A percentile compares a stretch with the other conserved stretches of the same genome.
Evolutionary conservation across 805 yeast species (phyloP).

Genomic region (Candida easanensis): DNA sequence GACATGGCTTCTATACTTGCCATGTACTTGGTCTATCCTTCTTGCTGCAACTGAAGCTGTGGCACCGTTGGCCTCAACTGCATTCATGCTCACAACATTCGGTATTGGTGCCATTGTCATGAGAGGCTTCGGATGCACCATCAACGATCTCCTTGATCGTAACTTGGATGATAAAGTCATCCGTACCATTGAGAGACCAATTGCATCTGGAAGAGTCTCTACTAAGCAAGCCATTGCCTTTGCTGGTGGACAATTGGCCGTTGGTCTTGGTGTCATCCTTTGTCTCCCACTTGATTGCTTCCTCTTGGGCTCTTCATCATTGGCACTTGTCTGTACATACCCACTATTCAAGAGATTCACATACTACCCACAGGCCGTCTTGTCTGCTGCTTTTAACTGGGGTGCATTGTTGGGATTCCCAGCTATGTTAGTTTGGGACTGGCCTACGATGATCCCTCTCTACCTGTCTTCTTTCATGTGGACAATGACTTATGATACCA

Average conservation of each 20-base stretch:
- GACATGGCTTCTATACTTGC: conserved; percentile 75
- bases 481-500: conserved; percentile 95
- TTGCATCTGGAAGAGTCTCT: conserved; percentile 81
- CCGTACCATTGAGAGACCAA: conserved; percentile 88
- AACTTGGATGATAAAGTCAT: conserved; percentile 82
- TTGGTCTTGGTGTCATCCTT: conserved; percentile 70
- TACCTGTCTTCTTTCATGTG: conserved; percentile 77
- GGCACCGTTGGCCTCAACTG: conserved; percentile 66
- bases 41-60: conserved; percentile 77
- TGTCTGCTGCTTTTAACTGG: conserved; percentile 89
- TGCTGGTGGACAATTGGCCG: conserved; percentile 67
- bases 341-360: conserved; percentile 95
- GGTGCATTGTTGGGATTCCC: conserved; percentile 93
- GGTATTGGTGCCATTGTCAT: conserved; percentile 84
- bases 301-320: conserved; percentile 73
- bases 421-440: conserved; percentile 85
- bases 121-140: conserved; percentile 98
- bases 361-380: conserved; percentile 86
- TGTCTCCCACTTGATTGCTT: conserved; percentile 81
- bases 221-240: conserved; percentile 67
- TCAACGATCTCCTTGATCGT: conserved; percentile 85
- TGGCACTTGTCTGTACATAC: conserved; percentile 78
- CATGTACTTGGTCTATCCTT: conserved; percentile 89
- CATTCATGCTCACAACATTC: conserved; percentile 64
- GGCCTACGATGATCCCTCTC: conserved; percentile 73